Percentiles rank a stretch among this genome's conserved stretches.
Evolutionary conservation across 371 early-diverging fungal species (phyloP).

Genomic region (Fennellomyces sp.): DNA sequence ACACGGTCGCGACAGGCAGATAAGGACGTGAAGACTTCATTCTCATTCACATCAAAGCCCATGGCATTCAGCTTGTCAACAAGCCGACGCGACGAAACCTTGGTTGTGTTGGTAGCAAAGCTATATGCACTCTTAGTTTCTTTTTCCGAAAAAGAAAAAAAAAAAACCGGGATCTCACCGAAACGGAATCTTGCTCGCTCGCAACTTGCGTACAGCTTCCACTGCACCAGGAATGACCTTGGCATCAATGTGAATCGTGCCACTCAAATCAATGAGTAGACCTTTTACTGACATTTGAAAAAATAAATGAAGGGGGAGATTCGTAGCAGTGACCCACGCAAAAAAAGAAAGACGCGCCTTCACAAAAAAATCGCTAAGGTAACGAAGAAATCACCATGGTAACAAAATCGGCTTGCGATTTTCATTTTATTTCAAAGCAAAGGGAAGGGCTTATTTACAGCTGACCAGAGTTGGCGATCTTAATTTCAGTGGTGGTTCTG

Average conservation of each 20-base stretch:
- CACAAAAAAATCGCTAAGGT: too few species aligned
- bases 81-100: constrained; percentile 60
- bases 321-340: too few species aligned
- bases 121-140: constrained; percentile 25
- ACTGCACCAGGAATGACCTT: constrained; percentile 71
- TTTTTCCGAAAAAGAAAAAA: not conserved
- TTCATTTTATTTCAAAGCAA: not conserved
- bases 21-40: constrained; percentile 82
- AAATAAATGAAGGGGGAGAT: not conserved
- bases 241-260: constrained; percentile 80
- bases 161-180: constrained; percentile 21
- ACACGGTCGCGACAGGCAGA: constrained; percentile 73
- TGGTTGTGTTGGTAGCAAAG: constrained; percentile 88
- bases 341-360: not conserved
- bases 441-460: constrained; percentile 25
- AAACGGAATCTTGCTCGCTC: constrained; percentile 58
- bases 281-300: constrained; percentile 35
- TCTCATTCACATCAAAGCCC: constrained; percentile 68
- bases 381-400: too few species aligned
- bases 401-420: not conserved
- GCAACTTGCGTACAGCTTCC: constrained; percentile 66
- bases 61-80: constrained; percentile 55
- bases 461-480: constrained; percentile 75
- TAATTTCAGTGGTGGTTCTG: constrained; percentile 53
- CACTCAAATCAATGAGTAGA: constrained; percentile 79